Conservation (phyloP, 2,329 filamentous ascomycete genomes). For the Aurifilum marmelostoma region DNA sequence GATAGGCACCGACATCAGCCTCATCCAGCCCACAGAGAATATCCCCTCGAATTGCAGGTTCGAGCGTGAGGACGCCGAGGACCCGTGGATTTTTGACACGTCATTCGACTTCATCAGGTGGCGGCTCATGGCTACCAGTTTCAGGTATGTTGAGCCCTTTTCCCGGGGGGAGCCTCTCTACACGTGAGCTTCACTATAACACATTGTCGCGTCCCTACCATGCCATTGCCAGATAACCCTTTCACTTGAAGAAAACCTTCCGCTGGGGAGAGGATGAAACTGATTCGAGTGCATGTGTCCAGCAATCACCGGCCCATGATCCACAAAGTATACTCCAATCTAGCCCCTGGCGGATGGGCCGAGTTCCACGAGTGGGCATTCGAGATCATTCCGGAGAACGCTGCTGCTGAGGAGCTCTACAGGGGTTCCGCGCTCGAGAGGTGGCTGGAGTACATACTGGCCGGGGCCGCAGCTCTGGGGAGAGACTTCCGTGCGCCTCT, state of each 20-base stretch:
- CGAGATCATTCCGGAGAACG: constrained; percentile 10
- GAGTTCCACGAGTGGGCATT: constrained; percentile 22
- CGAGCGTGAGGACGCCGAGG: constrained; percentile 21
- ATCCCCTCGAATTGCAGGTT: constrained; percentile 18
- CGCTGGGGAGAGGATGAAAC: background rate
- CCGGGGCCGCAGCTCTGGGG: constrained; percentile 4
- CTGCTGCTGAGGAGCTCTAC: background rate
- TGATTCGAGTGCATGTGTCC: background rate
- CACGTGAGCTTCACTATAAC: background rate
- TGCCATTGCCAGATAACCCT: background rate
- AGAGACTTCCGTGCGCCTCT: constrained; percentile 8
- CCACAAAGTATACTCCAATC: background rate
- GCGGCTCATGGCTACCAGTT: constrained; percentile 17
- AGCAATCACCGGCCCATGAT: constrained; percentile 11
- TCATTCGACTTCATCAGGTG: constrained; percentile 21
- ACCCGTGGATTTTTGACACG: constrained; percentile 15
- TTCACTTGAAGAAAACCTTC: background rate
- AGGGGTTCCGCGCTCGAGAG: constrained; percentile 9
- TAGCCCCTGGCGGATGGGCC: constrained; percentile 13
- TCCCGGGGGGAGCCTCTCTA: background rate
- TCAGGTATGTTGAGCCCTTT: background rate
- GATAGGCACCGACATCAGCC: constrained; percentile 27
- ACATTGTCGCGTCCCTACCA: background rate
- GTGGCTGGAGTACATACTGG: constrained; percentile 7
- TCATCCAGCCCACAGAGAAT: constrained; percentile 24